Base-by-base conservation (phyloP, 345 rosid species). In the Pistacia integerrima region DNA sequence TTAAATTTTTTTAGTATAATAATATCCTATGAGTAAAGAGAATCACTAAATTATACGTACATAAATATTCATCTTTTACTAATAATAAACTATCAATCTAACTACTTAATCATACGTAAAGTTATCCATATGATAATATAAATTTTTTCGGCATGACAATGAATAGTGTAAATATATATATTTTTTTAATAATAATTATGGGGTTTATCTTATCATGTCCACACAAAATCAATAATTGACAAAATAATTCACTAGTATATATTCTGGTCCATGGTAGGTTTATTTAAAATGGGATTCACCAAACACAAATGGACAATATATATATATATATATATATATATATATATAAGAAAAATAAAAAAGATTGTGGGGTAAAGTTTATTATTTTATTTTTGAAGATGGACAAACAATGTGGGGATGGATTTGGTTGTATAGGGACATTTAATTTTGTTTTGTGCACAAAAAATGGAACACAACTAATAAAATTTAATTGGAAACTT, bases 281-380 rank as follows among this genome's bases (percentile, higher is more conserved):
- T 38, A 61, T 28, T 48, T 16, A 67, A 11, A 36, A 36, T 36
- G 3, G 41, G 41, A 36, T 36, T 36, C 41, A 36, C 41, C 41
- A 36, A 20, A 51, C 51, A 63, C 69, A 35, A 16, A 51, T 20
- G 77, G 70, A 74, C 41, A 65, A 25, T 25, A 25, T 25, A 25
- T 25, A 22, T 22, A 22, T 22, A 25, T 25, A 25, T n/a, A n/a
- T n/a, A n/a, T n/a, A 25, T 25, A 25, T 25, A 25, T 25, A 22
- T 22, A 22, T 22, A 25, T 25, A 25, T n/a, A 36, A 36, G 5
- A 52, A 52, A 51, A 62, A 59, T 17, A 10, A 5, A 48, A 61
- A 9, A 14, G 25, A 35, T 25, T 35, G 56, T 58, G 66, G 75
- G 66, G 56, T 9, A 52, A 28, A 69, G 48, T 6, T 65, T 65